These are phyloP conservation scores for Stemphylium vesicarium DNA, from an alignment of 2,329 filamentous ascomycete species.

Conservation along the genomic window DNA sequence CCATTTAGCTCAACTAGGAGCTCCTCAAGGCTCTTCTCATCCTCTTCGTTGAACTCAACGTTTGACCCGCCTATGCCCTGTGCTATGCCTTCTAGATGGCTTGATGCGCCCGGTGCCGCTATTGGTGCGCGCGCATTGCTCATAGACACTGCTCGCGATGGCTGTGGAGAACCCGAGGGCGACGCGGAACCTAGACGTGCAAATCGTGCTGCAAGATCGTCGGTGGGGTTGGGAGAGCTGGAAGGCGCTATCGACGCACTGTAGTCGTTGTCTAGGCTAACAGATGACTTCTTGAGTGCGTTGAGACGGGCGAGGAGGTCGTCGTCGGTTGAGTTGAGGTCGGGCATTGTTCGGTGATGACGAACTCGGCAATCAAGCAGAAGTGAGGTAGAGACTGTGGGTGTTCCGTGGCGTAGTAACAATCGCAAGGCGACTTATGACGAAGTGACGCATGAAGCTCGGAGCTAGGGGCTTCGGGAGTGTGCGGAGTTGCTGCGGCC, in stretches of 20 bases:
- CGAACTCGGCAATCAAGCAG: neutral
- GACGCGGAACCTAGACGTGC: constrained; percentile 42
- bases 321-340: constrained; percentile 40
- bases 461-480: constrained; percentile 17
- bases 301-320: constrained; percentile 57
- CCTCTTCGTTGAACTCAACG: constrained; percentile 45
- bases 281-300: constrained; percentile 54
- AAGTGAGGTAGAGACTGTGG: neutral
- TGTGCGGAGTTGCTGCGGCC: constrained; percentile 13
- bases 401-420: neutral
- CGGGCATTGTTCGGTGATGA: constrained; percentile 16
- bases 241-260: constrained; percentile 23
- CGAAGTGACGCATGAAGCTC: constrained; percentile 12
- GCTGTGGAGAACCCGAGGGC: constrained; percentile 36
- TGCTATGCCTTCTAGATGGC: constrained; percentile 41
- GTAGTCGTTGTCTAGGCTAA: constrained; percentile 42
- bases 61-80: constrained; percentile 35
- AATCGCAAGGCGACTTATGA: neutral
- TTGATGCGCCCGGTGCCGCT: constrained; percentile 43
- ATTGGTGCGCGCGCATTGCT: constrained; percentile 26
- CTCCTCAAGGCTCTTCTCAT: constrained; percentile 56
- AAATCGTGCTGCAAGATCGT: constrained; percentile 49
- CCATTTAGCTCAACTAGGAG: constrained; percentile 51
- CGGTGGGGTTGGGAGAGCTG: constrained; percentile 23
- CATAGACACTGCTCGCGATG: constrained; percentile 28